Evolutionary conservation across 2,329 filamentous ascomycete genomes (phyloP).

Genomic region (Tympanopsis confertula): DNA sequence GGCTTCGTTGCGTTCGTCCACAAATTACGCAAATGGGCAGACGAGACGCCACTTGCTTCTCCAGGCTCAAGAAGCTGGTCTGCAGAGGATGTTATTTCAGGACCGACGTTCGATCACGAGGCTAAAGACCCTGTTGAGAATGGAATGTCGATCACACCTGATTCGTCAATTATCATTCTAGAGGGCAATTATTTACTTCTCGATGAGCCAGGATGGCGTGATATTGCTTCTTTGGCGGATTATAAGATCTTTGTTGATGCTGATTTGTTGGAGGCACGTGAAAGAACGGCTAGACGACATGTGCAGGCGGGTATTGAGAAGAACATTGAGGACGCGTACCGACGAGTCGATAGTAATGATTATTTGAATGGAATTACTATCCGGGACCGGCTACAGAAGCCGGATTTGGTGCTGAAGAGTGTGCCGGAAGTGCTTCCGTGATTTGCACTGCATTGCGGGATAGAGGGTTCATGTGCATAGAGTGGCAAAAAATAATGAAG

Average conservation of each 20-base stretch:
- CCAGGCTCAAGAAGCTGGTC: no score
- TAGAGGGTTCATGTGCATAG: no score
- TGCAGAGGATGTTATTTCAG: conserved; percentile 3
- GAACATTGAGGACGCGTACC: conserved; percentile 18
- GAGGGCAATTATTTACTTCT: conserved; percentile 15
- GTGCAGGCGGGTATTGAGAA: conserved; percentile 25
- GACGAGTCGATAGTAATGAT: conserved; percentile 24
- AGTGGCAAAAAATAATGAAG: no score
- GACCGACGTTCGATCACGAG: conserved; percentile 11
- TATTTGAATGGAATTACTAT: conserved; percentile 15
- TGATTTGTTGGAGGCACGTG: conserved; percentile 18
- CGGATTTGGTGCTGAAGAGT: not conserved
- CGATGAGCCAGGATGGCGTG: conserved; percentile 17
- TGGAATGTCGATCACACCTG: conserved; percentile 6
- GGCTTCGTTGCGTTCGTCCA: conserved; percentile 9
- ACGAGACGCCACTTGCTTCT: not conserved
- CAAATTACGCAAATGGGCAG: conserved; percentile 5
- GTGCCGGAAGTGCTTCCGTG: not conserved
- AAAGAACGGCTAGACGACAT: conserved; percentile 24
- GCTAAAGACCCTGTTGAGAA: conserved; percentile 10
- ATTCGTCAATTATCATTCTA: conserved; percentile 8
- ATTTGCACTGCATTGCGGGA: no score
- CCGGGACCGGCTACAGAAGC: not conserved
- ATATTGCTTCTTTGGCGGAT: conserved; percentile 21
- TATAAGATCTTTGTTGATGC: conserved; percentile 27